Evolutionary conservation across 176 grass and related monocot species (phyloP).

Genomic region (maize (Zea mays)): DNA sequence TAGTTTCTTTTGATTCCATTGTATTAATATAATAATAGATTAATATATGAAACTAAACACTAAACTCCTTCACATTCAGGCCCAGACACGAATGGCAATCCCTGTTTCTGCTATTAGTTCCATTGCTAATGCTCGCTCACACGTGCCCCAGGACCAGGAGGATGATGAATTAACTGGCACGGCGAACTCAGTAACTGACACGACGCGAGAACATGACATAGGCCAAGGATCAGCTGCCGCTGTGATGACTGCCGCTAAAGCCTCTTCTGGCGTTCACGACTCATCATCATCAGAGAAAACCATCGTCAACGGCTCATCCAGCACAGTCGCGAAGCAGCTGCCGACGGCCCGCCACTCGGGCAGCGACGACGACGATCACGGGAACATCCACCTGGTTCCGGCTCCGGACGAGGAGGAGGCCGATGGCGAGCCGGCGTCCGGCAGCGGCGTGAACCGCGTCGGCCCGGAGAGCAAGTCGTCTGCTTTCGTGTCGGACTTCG

Average conservation of each 20-base stretch:
- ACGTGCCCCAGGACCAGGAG: neutral
- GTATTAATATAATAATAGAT: no score
- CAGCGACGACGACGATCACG: slow-evolving; percentile 5
- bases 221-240: neutral
- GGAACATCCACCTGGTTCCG: neutral
- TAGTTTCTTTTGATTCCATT: no score
- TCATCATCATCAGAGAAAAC: neutral
- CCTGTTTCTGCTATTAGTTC: no score
- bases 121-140: neutral
- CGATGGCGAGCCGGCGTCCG: neutral
- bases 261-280: slow-evolving; percentile 19
- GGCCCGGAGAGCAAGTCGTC: slow-evolving; percentile 1
- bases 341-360: neutral
- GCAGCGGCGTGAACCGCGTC: neutral
- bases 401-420: neutral
- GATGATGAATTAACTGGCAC: neutral
- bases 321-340: neutral
- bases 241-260: neutral
- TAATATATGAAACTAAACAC: no score
- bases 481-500: slow-evolving; percentile 26
- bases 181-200: neutral
- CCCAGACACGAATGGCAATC: no score
- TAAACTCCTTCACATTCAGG: no score
- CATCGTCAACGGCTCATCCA: slow-evolving; percentile 10
- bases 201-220: neutral